Base-by-base conservation (phyloP, 23 red algal species). In the Gracilaria caudata region DNA sequence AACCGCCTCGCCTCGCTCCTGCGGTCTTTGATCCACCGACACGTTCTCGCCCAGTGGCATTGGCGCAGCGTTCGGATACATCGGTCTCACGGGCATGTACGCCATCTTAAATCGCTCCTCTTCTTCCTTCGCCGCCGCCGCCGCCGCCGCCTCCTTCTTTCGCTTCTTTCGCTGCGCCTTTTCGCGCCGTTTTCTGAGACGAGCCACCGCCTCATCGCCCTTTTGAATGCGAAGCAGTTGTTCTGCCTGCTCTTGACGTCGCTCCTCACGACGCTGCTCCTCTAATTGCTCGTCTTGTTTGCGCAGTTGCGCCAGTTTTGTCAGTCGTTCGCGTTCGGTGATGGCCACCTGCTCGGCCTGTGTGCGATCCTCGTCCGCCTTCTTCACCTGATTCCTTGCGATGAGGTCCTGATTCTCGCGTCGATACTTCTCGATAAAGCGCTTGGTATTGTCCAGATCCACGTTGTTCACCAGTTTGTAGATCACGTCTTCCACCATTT, bases 401-500 rank as follows among this genome's bases (percentile, higher is more conserved):
- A 94, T 94, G 35, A 26, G 43, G 57, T 74, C 84, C 63, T 79
- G 76, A 70, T 94, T 86, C 30, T 87, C 72, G 47, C 75, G 65
- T 16, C 65, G 74, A 64, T 94, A 94, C 46, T 83, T 87, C 17
- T 87, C 83, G 58, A 94, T 81, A 29, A 74, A 55, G 7, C 57
- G 36, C 28, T 90, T 89, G 21, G 92, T 94, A 0, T 16, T 38
- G 25, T 79, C 80, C 12, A 94, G 76, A 38, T 94, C 92, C 16
- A 86, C 57, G 60, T 88, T 87, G 86, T 94, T 87, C 36, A 89
- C 83, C 19, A 97, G 73, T 21, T 93, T 93, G 68, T 59, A 91
- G 35, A 97, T 86, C 20, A 93, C 25, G 37, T 91, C 94, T 73
- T 97, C 94, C 24, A 97, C 90, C 90, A 88, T 79, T 47, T 97